Conservation (phyloP, 768 basidiomycete genomes). For the Saitozyma sp. region DNA sequence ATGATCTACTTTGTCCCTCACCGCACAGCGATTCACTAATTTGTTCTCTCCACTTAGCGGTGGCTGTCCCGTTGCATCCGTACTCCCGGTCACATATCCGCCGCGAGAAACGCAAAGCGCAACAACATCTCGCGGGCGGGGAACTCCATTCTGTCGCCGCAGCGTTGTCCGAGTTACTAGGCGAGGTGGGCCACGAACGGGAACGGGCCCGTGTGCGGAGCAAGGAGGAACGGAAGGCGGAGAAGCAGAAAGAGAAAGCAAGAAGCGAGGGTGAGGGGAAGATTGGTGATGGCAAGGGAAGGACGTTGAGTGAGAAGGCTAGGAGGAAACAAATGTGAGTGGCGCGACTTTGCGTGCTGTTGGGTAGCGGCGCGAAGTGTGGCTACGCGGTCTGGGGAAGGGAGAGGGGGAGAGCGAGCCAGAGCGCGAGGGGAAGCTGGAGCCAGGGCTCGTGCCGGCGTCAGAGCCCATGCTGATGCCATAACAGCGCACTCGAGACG, state of each 20-base stretch:
- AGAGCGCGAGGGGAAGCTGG: no score
- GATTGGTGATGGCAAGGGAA: slow-evolving; percentile 45
- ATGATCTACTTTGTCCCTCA: no score
- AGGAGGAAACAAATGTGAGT: slow-evolving; percentile 48
- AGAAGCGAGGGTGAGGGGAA: slow-evolving; percentile 22
- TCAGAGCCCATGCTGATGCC: neutral
- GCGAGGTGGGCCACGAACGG: slow-evolving; percentile 6
- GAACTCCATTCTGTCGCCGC: slow-evolving; percentile 19
- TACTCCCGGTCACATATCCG: slow-evolving; percentile 39
- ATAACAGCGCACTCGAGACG: slow-evolving; percentile 21
- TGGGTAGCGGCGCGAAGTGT: neutral
- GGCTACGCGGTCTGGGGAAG: no score
- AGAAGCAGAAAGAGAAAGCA: slow-evolving; percentile 11
- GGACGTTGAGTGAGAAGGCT: slow-evolving; percentile 45
- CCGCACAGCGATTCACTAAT: neutral
- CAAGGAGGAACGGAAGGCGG: slow-evolving; percentile 12
- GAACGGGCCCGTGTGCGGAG: neutral
- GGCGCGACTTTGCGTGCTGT: neutral
- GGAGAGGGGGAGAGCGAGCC: neutral
- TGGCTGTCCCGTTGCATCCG: slow-evolving; percentile 22
- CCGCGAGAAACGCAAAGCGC: slow-evolving; percentile 44
- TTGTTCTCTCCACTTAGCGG: neutral
- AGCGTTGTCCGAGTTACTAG: slow-evolving; percentile 13
- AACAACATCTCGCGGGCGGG: slow-evolving; percentile 36
- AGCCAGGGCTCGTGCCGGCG: neutral